phyloP scores from a whole-genome alignment of 345 rosid species.

The Salix exigua region DNA sequence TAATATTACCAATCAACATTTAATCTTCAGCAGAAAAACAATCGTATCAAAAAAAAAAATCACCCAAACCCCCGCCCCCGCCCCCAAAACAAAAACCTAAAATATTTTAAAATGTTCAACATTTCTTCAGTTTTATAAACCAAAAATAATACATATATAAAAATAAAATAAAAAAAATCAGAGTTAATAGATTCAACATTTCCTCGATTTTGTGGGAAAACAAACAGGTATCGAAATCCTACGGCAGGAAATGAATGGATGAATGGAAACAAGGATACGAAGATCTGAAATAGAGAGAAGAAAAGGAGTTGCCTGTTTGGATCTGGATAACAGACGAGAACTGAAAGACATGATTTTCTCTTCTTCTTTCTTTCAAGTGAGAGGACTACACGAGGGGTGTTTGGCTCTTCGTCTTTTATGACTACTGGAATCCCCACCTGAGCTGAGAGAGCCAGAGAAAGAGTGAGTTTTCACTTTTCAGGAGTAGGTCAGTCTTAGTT shows the following conservation, averaged over 20 bases:
- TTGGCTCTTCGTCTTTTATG: neutral
- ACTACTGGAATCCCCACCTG: too few relatives aligned
- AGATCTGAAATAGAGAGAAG: conserved; percentile 2
- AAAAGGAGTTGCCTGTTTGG: conserved; percentile 57
- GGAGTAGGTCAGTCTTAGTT: neutral
- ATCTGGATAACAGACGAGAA: conserved; percentile 66
- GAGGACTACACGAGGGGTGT: neutral
- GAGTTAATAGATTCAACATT: neutral
- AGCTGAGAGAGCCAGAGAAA: neutral
- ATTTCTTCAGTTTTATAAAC: too few relatives aligned
- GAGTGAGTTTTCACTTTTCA: neutral
- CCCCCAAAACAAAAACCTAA: too few relatives aligned
- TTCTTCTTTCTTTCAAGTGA: neutral
- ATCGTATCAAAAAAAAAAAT: neutral
- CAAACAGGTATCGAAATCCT: neutral
- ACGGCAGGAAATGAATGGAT: neutral
- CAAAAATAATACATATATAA: too few relatives aligned
- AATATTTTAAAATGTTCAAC: too few relatives aligned
- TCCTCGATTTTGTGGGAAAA: neutral
- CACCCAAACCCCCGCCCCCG: too few relatives aligned
- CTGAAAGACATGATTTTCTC: conserved; percentile 56
- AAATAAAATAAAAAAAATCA: too few relatives aligned
- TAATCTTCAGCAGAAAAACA: neutral
- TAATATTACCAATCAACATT: neutral
- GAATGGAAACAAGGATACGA: neutral